phyloP scores from a whole-genome alignment of 257 asterid genomes.

The Solanum ossicruentum region DNA sequence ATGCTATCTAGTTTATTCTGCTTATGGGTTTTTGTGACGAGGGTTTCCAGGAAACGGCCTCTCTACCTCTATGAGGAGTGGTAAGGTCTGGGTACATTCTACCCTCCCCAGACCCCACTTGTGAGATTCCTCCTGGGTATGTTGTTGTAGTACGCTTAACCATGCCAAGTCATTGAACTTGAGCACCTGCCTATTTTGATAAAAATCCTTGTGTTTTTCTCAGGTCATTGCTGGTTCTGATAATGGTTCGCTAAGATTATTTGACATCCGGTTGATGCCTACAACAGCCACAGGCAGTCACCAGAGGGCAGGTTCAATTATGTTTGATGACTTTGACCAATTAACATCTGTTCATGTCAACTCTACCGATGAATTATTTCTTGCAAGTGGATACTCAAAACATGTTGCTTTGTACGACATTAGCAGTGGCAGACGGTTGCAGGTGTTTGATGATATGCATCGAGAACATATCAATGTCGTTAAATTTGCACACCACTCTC shows the following conservation, averaged over 20 bases:
- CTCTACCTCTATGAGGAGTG: no score
- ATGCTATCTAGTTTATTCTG: no score
- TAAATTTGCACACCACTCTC: slow-evolving; percentile 89
- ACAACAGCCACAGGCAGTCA: slow-evolving; percentile 28
- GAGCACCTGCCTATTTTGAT: neutral
- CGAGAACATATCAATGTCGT: slow-evolving; percentile 79
- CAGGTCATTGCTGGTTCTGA: slow-evolving; percentile 98
- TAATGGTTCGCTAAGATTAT: slow-evolving; percentile 72
- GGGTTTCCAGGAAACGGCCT: no score
- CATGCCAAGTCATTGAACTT: neutral
- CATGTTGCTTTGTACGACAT: slow-evolving; percentile 78
- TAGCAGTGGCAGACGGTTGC: slow-evolving; percentile 57
- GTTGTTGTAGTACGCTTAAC: neutral
- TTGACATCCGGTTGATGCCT: slow-evolving; percentile 41
- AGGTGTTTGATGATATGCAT: slow-evolving; percentile 77
- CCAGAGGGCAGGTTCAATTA: slow-evolving; percentile 28
- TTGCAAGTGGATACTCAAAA: slow-evolving; percentile 89
- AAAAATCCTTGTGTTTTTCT: slow-evolving; percentile 4
- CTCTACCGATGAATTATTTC: slow-evolving; percentile 79
- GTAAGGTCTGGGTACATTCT: no score
- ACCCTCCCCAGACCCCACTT: no score
- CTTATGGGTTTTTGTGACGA: no score
- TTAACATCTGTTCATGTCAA: slow-evolving; percentile 89
- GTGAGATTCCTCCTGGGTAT: no score
- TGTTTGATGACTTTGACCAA: slow-evolving; percentile 82